These are phyloP conservation scores for Balansia obtecta DNA, from an alignment of 2,329 filamentous ascomycete species.

Conservation along the genomic window DNA sequence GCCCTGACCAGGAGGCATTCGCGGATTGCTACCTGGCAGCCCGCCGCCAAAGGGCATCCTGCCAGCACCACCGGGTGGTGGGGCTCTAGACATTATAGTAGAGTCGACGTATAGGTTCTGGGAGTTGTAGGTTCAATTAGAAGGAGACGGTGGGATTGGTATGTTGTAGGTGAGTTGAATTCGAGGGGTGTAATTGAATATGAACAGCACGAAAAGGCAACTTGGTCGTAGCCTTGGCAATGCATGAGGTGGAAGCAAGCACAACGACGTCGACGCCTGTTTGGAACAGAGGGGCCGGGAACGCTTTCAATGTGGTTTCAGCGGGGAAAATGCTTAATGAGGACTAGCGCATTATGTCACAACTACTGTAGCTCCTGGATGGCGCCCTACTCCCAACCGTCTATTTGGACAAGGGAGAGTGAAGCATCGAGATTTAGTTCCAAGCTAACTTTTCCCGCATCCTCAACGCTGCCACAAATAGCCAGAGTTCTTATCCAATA, in stretches of 20 bases:
- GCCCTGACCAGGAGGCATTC: constrained; percentile 13
- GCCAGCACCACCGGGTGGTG: constrained; percentile 12
- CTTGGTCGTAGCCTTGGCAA: constrained; percentile 1
- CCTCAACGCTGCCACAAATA: no score
- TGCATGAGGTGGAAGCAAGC: neutral
- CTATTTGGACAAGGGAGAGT: neutral
- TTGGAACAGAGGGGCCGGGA: constrained; percentile 1
- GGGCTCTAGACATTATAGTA: constrained; percentile 20
- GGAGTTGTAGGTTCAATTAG: neutral
- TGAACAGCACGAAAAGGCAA: neutral
- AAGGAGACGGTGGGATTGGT: neutral
- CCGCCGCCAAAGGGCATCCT: constrained; percentile 16
- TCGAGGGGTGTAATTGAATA: neutral
- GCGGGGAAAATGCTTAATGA: neutral
- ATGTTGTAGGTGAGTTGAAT: neutral
- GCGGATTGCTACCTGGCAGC: constrained; percentile 17
- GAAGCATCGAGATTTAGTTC: no score
- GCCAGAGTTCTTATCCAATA: no score
- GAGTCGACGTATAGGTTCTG: neutral
- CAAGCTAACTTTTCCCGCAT: no score
- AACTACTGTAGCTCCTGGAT: neutral
- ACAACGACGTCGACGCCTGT: neutral
- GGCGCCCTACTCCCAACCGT: neutral
- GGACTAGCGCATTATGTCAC: constrained; percentile 3
- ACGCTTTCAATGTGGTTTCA: constrained; percentile 7